phyloP scores from a whole-genome alignment of 768 basidiomycete species.

The Phallus indusiatus region DNA sequence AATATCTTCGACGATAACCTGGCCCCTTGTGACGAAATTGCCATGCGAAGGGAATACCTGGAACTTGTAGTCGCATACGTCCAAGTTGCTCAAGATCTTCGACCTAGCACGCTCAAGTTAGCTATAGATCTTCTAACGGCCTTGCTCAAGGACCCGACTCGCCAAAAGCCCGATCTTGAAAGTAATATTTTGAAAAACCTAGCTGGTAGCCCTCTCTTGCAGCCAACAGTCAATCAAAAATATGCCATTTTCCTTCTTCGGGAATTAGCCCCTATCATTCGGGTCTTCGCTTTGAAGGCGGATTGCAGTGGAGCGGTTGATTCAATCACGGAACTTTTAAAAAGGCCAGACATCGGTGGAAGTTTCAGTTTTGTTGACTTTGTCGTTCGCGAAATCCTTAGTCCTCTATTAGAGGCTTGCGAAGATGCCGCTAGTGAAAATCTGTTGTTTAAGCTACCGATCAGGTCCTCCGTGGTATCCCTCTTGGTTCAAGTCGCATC shows the following conservation, averaged over 20 bases:
- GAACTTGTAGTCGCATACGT: constrained; percentile 16
- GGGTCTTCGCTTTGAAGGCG: constrained; percentile 34
- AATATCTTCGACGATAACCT: constrained; percentile 35
- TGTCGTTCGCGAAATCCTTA: constrained; percentile 25
- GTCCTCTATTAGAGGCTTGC: constrained; percentile 35
- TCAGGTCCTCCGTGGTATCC: constrained; percentile 30
- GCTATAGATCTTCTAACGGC: constrained; percentile 45
- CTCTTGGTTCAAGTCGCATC: constrained; percentile 30
- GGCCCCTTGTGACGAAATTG: constrained; percentile 40
- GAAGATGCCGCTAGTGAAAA: constrained; percentile 35
- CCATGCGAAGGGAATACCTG: constrained; percentile 61
- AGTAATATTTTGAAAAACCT: constrained; percentile 47
- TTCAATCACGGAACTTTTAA: constrained; percentile 35
- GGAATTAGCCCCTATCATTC: constrained; percentile 48
- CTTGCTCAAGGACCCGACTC: constrained; percentile 44
- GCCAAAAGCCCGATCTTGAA: constrained; percentile 29
- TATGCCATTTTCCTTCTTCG: constrained; percentile 42
- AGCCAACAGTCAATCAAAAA: constrained; percentile 32
- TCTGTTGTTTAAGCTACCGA: constrained; percentile 30
- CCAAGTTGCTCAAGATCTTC: constrained; percentile 14
- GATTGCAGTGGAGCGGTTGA: constrained; percentile 55
- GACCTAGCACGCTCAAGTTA: constrained; percentile 8
- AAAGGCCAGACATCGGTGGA: constrained; percentile 38
- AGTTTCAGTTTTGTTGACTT: constrained; percentile 40
- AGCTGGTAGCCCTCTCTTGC: constrained; percentile 38